A percentile compares a stretch with the other conserved stretches of the same genome.
phyloP scores from a whole-genome alignment of 495 filamentous ascomycete species.

The Tuber calosporum region DNA sequence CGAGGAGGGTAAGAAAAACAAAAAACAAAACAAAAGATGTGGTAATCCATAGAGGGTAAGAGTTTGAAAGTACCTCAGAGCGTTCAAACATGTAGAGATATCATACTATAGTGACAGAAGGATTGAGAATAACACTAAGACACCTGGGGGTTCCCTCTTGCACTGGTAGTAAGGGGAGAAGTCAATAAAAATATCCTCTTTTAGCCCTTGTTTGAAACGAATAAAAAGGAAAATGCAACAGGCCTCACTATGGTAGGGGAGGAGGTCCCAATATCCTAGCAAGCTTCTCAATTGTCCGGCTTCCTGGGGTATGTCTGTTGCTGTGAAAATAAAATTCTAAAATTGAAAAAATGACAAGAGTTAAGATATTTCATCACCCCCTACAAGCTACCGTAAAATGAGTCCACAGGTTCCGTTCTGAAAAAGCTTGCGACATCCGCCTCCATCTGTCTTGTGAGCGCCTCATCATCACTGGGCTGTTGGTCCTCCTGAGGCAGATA shows the following conservation, averaged over 20 bases:
- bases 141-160: too few relatives aligned
- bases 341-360: not conserved
- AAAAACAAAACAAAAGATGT: not conserved
- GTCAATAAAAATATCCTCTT: too few relatives aligned
- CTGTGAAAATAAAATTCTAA: not conserved
- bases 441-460: constrained; percentile 36
- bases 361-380: not conserved
- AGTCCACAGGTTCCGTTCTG: constrained; percentile 29
- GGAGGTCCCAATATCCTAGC: too few relatives aligned
- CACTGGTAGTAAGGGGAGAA: too few relatives aligned
- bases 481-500: constrained; percentile 30
- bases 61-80: not conserved
- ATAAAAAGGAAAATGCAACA: too few relatives aligned
- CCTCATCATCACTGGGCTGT: constrained; percentile 33
- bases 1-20: not conserved
- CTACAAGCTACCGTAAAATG: constrained; percentile 40
- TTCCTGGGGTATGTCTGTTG: not conserved
- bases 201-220: too few relatives aligned
- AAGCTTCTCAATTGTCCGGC: too few relatives aligned
- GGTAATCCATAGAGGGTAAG: not conserved
- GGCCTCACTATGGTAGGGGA: too few relatives aligned
- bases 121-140: too few relatives aligned
- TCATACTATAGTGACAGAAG: too few relatives aligned
- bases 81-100: not conserved
- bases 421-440: constrained; percentile 40